Conservation (phyloP, 129 eudicot species). For the Ambrosia trifida region DNA sequence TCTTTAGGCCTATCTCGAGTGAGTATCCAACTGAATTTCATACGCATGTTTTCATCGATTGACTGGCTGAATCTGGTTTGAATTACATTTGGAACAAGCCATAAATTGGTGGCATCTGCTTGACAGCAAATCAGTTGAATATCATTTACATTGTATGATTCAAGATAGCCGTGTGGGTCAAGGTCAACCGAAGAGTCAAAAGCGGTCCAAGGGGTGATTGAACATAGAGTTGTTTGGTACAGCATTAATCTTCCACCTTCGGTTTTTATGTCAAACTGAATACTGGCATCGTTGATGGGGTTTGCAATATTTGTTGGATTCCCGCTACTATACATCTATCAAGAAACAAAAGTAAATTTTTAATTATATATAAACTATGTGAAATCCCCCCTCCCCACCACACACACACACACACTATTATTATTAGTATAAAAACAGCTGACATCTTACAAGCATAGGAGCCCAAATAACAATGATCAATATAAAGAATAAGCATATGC, state of each 20-base stretch:
- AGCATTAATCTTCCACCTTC: conserved; percentile 42
- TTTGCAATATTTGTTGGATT: conserved; percentile 60
- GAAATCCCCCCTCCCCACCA: background rate
- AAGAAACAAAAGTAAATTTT: conserved; percentile 4
- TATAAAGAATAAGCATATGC: conserved; percentile 52
- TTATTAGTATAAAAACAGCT: background rate
- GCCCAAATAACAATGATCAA: conserved; percentile 54
- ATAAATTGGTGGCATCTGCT: conserved; percentile 51
- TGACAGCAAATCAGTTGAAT: conserved; percentile 58
- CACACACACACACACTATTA: background rate
- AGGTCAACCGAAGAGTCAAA: conserved; percentile 38
- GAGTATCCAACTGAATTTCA: conserved; percentile 45
- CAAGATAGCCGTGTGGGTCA: conserved; percentile 50
- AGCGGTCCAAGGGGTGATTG: conserved; percentile 41
- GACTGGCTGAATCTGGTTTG: conserved; percentile 41
- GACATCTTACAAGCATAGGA: conserved; percentile 55
- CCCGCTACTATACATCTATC: conserved; percentile 63
- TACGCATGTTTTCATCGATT: conserved; percentile 34
- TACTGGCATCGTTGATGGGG: conserved; percentile 57
- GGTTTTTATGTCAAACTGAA: conserved; percentile 49
- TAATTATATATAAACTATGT: background rate
- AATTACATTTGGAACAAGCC: conserved; percentile 51
- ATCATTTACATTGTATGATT: conserved; percentile 42
- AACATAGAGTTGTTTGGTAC: conserved; percentile 51
- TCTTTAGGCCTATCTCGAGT: conserved; percentile 54